Evolutionary conservation across 75 land plant species (phyloP).

Genomic region (Pseudotsuga menziesii): DNA sequence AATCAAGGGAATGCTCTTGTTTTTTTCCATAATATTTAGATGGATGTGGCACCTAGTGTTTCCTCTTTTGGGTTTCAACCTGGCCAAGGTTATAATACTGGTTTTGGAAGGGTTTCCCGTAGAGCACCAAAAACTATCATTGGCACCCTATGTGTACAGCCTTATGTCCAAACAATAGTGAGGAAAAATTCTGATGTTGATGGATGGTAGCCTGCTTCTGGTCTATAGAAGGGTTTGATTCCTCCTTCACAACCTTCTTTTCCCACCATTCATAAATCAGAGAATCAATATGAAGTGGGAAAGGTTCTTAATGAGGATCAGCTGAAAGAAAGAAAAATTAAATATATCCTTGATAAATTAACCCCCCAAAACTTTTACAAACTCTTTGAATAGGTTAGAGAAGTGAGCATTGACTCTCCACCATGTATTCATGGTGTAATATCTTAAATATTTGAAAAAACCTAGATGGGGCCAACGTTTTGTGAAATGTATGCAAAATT

Average conservation of each 20-base stretch:
- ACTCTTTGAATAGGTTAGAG: conserved; percentile 87
- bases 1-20: conserved; percentile 32
- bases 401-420: conserved; percentile 77
- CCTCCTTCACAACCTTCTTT: conserved; percentile 80
- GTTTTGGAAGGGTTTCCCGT: conserved; percentile 44
- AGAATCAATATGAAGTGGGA: too few species aligned
- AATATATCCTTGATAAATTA: conserved; percentile 87
- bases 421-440: conserved; percentile 82
- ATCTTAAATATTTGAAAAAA: conserved; percentile 98
- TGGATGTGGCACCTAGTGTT: conserved; percentile 30
- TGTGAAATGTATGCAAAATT: conserved; percentile 99
- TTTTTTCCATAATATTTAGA: conserved; percentile 25
- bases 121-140: conserved; percentile 8
- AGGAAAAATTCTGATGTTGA: conserved; percentile 64
- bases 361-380: conserved; percentile 99
- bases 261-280: too few species aligned
- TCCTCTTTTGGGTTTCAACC: conserved; percentile 45
- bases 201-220: conserved; percentile 74
- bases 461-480: conserved; percentile 92
- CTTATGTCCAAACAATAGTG: conserved; percentile 24
- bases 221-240: conserved; percentile 61
- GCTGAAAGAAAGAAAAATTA: conserved; percentile 71
- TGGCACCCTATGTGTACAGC: not conserved
- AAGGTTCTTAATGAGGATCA: conserved; percentile 67
- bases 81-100: conserved; percentile 58